These are phyloP conservation scores for Cyathus striatus DNA, from an alignment of 768 basidiomycete species.

Conservation along the genomic window DNA sequence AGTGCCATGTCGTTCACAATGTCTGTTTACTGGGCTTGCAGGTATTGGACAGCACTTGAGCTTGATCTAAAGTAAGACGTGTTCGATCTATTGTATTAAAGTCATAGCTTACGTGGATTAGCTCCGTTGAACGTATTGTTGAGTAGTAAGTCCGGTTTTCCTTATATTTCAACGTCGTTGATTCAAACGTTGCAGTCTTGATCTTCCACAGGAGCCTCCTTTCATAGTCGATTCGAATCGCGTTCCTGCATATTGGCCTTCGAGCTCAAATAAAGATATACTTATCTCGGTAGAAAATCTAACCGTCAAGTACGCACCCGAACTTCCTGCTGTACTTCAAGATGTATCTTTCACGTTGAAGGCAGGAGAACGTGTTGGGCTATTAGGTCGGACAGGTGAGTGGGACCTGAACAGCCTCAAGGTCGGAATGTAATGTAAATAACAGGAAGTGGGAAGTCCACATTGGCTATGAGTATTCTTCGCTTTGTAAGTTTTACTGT, in stretches of 20 bases:
- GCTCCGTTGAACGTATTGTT: constrained; percentile 86
- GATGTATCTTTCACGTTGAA: constrained; percentile 69
- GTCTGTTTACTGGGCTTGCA: constrained; percentile 49
- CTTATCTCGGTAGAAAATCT: constrained; percentile 72
- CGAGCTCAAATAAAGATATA: constrained; percentile 50
- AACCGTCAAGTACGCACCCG: constrained; percentile 77
- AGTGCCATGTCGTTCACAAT: constrained; percentile 53
- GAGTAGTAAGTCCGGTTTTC: constrained; percentile 55
- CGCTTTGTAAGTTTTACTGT: constrained; percentile 55
- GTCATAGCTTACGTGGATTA: constrained; percentile 15
- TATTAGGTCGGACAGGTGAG: constrained; percentile 73
- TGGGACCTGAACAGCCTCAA: constrained; percentile 1
- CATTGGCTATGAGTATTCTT: constrained; percentile 80
- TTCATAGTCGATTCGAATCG: constrained; percentile 66
- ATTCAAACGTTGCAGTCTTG: constrained; percentile 34
- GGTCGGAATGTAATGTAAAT: background rate
- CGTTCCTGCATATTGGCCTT: constrained; percentile 92
- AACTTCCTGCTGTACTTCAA: constrained; percentile 77
- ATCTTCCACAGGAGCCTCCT: constrained; percentile 84
- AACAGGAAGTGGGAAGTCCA: constrained; percentile 73
- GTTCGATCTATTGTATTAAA: background rate
- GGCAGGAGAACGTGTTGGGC: constrained; percentile 69
- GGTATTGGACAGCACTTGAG: constrained; percentile 58
- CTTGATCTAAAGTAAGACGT: constrained; percentile 68
- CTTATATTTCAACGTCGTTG: background rate